Conservation (phyloP, 106 monocot genomes). For the Platanthera zijinensis region DNA sequence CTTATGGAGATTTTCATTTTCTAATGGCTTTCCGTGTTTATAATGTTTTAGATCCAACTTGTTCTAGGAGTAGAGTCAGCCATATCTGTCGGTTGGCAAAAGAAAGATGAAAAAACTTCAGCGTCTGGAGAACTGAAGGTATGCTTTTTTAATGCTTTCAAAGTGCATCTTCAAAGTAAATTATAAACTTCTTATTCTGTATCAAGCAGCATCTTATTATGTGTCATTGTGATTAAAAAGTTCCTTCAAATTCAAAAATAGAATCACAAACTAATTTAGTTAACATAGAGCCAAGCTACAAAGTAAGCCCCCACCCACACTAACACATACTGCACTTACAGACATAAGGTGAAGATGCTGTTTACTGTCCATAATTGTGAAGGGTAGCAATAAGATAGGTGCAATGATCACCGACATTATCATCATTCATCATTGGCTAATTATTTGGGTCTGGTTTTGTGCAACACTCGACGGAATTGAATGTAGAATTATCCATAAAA, state of each 20-base stretch:
- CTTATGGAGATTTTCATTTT: background rate
- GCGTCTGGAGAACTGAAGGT: conserved; percentile 92
- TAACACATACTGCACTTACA: no score
- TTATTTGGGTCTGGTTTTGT: background rate
- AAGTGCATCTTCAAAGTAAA: background rate
- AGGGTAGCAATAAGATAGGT: background rate
- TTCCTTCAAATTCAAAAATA: background rate
- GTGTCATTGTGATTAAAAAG: background rate
- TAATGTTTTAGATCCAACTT: conserved; percentile 72
- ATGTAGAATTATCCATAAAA: no score
- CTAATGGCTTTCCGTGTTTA: background rate
- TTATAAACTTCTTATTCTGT: background rate
- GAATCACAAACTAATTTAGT: no score
- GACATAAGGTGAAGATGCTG: no score
- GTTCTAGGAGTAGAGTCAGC: conserved; percentile 81
- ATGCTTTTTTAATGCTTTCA: conserved; percentile 4
- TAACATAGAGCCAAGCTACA: no score
- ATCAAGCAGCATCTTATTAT: background rate
- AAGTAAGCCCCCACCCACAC: no score
- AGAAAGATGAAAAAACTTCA: conserved; percentile 87
- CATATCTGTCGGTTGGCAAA: conserved; percentile 90
- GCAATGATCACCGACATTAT: background rate
- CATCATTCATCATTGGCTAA: background rate
- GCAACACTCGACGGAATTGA: background rate
- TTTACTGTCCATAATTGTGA: no score